These are phyloP conservation scores for Eutrema salsugineum DNA, from an alignment of 441 rosid genomes.

Conservation along the genomic window DNA sequence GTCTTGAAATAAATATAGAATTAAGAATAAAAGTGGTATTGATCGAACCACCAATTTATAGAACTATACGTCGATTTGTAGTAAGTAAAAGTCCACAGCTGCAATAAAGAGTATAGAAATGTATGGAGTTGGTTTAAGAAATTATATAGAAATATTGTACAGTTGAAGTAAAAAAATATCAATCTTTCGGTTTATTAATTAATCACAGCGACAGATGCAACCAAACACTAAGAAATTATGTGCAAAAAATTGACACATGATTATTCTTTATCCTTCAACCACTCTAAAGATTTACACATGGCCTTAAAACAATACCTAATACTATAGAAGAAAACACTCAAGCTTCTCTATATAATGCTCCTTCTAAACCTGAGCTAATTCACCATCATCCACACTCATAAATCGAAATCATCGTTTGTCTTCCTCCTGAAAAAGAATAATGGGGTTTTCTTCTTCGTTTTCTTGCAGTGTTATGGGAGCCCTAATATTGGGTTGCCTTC, in stretches of 20 bases:
- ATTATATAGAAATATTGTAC: too few species aligned
- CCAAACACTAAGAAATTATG: neutral
- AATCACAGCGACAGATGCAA: neutral
- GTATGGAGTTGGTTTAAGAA: neutral
- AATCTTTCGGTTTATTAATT: neutral
- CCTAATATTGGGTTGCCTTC: constrained; percentile 25
- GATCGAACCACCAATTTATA: neutral
- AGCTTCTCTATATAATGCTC: constrained; percentile 22
- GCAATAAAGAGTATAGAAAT: neutral
- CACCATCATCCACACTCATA: neutral
- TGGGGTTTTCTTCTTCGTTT: constrained; percentile 13
- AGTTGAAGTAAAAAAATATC: neutral
- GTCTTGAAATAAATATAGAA: neutral
- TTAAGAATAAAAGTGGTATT: neutral
- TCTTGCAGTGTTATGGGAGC: constrained; percentile 12
- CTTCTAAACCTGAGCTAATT: neutral
- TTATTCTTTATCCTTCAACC: neutral
- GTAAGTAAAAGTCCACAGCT: neutral
- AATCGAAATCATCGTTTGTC: neutral
- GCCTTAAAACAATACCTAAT: neutral
- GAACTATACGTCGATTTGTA: neutral
- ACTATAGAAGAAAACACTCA: constrained; percentile 10
- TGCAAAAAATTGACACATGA: neutral
- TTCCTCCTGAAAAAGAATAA: neutral
- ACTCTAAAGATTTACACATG: constrained; percentile 8